Percentiles rank a stretch among this genome's conserved stretches.
phyloP scores from a whole-genome alignment of 495 filamentous ascomycete genomes.

The Hypoxylon intermedium region DNA sequence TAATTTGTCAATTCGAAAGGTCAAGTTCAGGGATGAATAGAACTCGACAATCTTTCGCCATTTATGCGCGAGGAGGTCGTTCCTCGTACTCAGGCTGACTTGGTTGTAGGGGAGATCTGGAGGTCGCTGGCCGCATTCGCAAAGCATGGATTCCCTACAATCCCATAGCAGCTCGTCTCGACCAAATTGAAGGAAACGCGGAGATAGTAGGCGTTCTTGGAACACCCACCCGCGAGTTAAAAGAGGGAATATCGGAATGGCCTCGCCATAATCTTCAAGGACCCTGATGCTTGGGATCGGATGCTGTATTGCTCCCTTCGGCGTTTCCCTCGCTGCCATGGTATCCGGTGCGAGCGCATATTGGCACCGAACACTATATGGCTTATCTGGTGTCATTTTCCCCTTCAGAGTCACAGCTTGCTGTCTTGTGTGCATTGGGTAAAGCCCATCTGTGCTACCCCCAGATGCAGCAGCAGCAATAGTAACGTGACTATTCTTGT shows the following conservation, averaged over 20 bases:
- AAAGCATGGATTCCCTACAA: slow-evolving; percentile 21
- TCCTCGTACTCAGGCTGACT: not conserved
- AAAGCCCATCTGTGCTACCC: slow-evolving; percentile 5
- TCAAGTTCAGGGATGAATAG: slow-evolving; percentile 10
- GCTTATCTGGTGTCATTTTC: slow-evolving; percentile 1
- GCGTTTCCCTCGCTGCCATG: not conserved
- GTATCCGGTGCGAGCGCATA: not conserved
- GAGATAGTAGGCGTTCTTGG: slow-evolving; percentile 29
- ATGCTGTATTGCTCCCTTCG: not conserved
- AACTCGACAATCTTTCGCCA: slow-evolving; percentile 15
- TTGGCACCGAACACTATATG: slow-evolving; percentile 5
- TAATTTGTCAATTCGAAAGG: slow-evolving; percentile 14
- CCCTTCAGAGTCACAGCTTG: not conserved
- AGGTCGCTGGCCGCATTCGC: slow-evolving; percentile 11
- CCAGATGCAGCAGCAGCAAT: slow-evolving; percentile 14
- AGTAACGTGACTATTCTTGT: slow-evolving; percentile 22
- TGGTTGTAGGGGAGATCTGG: slow-evolving; percentile 10
- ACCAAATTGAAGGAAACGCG: slow-evolving; percentile 31
- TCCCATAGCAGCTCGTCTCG: slow-evolving; percentile 32
- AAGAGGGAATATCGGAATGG: slow-evolving; percentile 5
- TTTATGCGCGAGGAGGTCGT: slow-evolving; percentile 1
- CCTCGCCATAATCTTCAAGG: slow-evolving; percentile 3
- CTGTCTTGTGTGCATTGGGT: not conserved
- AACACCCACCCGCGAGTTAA: slow-evolving; percentile 31
- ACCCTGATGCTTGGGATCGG: not conserved